Percentiles rank a stretch among this genome's conserved stretches.
These are phyloP conservation scores for Calonectria ilicicola DNA, from an alignment of 2,329 filamentous ascomycete species.

Conservation along the genomic window DNA sequence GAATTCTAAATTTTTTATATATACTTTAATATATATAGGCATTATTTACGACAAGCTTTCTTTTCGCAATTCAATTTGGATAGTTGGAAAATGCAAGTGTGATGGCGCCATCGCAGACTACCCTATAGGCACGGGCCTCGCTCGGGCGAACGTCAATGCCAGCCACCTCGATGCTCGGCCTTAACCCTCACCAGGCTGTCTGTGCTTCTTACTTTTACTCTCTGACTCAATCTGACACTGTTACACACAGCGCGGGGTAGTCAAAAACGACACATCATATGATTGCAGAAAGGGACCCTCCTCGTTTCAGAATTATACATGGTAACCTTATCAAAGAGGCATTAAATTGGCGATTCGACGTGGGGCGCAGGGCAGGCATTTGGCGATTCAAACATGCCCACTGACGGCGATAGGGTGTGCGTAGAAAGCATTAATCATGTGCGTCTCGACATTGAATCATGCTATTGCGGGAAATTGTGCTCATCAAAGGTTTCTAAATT, in stretches of 20 bases:
- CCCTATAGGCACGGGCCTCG: not conserved
- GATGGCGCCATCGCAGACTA: not conserved
- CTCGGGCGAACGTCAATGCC: not conserved
- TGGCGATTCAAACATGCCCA: not conserved
- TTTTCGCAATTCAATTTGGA: not conserved
- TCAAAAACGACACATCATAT: not conserved
- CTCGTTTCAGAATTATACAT: not conserved
- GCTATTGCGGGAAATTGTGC: not conserved
- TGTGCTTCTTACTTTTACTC: not conserved
- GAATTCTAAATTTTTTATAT: too few species aligned
- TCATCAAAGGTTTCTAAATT: not conserved
- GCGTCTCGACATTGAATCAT: not conserved
- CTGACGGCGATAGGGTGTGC: not conserved
- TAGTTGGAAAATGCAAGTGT: not conserved
- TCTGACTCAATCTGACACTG: not conserved
- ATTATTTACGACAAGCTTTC: not conserved
- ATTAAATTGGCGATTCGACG: slow-evolving; percentile 5
- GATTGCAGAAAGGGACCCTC: not conserved
- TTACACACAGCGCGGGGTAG: not conserved
- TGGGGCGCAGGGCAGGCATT: not conserved
- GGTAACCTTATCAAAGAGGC: slow-evolving; percentile 1
- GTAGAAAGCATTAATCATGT: not conserved
- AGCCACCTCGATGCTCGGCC: not conserved
- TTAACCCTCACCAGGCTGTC: not conserved
- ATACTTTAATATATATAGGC: too few species aligned